Evolutionary conservation across 495 filamentous ascomycete genomes (phyloP).

Genomic region (Aspergillus baeticus): DNA sequence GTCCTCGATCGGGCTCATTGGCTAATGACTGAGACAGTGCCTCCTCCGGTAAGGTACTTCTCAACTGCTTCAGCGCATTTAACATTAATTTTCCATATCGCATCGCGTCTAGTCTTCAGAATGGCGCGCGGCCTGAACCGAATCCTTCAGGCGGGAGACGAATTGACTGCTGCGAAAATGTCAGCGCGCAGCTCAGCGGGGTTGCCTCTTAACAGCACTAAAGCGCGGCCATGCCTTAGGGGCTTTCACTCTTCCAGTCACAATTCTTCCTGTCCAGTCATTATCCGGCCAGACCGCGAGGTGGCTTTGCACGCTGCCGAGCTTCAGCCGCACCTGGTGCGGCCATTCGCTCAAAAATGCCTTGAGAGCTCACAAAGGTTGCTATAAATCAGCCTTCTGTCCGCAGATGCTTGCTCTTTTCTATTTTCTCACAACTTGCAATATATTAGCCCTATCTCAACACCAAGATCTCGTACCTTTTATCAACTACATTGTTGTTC

Average conservation of each 20-base stretch:
- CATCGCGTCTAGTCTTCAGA: too few species aligned
- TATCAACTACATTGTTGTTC: too few species aligned
- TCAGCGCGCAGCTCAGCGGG: background rate
- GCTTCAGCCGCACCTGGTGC: conserved; percentile 13
- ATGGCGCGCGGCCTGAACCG: background rate
- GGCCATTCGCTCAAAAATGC: background rate
- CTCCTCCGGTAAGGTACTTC: too few species aligned
- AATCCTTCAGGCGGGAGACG: background rate
- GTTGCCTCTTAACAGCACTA: background rate
- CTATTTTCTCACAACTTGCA: background rate
- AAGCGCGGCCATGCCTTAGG: background rate
- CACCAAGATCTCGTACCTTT: too few species aligned
- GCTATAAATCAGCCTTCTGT: conserved; percentile 7
- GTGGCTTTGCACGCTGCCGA: conserved; percentile 9
- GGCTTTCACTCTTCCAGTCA: background rate
- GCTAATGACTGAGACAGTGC: too few species aligned
- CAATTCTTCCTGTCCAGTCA: background rate
- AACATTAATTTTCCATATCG: too few species aligned
- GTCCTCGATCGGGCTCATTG: background rate
- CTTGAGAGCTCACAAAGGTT: background rate
- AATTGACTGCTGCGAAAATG: background rate
- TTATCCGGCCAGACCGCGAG: background rate
- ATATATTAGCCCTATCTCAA: background rate
- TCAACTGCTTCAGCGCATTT: too few species aligned
- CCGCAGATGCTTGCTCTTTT: background rate